Evolutionary conservation across 1,284 basidiomycete species (phyloP).

Genomic region (Farysia itapuensis): DNA sequence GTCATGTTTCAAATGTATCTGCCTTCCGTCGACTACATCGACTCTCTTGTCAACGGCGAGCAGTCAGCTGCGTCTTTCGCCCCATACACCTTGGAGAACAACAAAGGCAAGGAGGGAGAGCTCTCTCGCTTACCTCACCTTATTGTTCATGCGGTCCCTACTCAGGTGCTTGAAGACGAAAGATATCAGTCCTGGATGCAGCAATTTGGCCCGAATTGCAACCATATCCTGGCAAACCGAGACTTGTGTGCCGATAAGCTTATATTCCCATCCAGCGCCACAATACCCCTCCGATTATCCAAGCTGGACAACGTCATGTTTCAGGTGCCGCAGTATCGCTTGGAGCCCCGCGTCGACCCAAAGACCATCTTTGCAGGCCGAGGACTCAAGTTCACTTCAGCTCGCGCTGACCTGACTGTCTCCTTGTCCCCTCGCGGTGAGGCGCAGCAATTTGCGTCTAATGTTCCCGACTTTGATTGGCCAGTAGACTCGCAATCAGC

Average conservation of each 20-base stretch:
- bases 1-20: slow-evolving; percentile 63
- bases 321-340: slow-evolving; percentile 67
- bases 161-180: slow-evolving; percentile 65
- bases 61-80: slow-evolving; percentile 62
- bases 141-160: slow-evolving; percentile 48
- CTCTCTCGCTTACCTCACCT: slow-evolving; percentile 64
- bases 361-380: background rate
- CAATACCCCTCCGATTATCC: slow-evolving; percentile 72
- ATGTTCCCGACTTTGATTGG: slow-evolving; percentile 56
- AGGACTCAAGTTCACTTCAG: slow-evolving; percentile 7
- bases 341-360: slow-evolving; percentile 9
- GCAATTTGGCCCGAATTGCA: slow-evolving; percentile 66
- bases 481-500: slow-evolving; percentile 10
- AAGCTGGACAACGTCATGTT: slow-evolving; percentile 76
- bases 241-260: slow-evolving; percentile 69
- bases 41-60: slow-evolving; percentile 63
- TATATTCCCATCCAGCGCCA: slow-evolving; percentile 74
- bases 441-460: slow-evolving; percentile 9
- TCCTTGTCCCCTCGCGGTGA: slow-evolving; percentile 29
- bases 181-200: slow-evolving; percentile 75
- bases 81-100: slow-evolving; percentile 56
- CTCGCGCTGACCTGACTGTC: slow-evolving; percentile 22
- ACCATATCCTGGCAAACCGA: slow-evolving; percentile 65
- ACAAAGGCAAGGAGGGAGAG: slow-evolving; percentile 37
- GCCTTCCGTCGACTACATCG: slow-evolving; percentile 71